Percentiles rank a stretch among this genome's conserved stretches.
phyloP scores from a whole-genome alignment of 2,329 filamentous ascomycete species.

The Aspergillus niger region DNA sequence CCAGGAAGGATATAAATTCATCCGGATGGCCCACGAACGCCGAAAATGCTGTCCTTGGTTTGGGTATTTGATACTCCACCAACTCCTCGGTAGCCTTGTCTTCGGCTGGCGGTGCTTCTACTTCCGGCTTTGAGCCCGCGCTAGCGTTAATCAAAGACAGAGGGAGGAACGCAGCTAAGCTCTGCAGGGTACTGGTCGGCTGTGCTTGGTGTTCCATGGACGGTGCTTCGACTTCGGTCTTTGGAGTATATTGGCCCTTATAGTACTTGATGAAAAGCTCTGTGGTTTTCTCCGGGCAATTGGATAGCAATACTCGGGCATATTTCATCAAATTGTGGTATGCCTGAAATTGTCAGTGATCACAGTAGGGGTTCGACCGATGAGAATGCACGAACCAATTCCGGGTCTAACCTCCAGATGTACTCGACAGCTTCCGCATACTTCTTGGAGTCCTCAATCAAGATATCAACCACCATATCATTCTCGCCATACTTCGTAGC shows the following conservation, averaged over 20 bases:
- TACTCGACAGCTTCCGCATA: slow-evolving; percentile 88
- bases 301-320: slow-evolving; percentile 82
- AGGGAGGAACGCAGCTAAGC: slow-evolving; percentile 78
- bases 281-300: slow-evolving; percentile 80
- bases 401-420: slow-evolving; percentile 83
- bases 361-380: neutral
- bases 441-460: slow-evolving; percentile 92
- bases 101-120: slow-evolving; percentile 30
- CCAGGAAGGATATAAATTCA: slow-evolving; percentile 89
- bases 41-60: slow-evolving; percentile 87
- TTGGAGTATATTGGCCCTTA: slow-evolving; percentile 75
- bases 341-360: slow-evolving; percentile 53
- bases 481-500: slow-evolving; percentile 93
- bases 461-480: slow-evolving; percentile 89
- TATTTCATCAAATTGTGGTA: slow-evolving; percentile 94
- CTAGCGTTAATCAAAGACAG: slow-evolving; percentile 78
- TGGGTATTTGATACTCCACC: slow-evolving; percentile 72
- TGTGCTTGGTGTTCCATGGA: slow-evolving; percentile 49
- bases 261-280: slow-evolving; percentile 94
- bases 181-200: slow-evolving; percentile 77
- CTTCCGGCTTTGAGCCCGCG: slow-evolving; percentile 43
- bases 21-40: slow-evolving; percentile 93
- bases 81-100: slow-evolving; percentile 40
- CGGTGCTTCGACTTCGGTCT: slow-evolving; percentile 60
- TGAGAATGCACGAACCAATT: slow-evolving; percentile 59